Conservation (phyloP, 1,284 basidiomycete species). For the Trichosporon sp. region DNA sequence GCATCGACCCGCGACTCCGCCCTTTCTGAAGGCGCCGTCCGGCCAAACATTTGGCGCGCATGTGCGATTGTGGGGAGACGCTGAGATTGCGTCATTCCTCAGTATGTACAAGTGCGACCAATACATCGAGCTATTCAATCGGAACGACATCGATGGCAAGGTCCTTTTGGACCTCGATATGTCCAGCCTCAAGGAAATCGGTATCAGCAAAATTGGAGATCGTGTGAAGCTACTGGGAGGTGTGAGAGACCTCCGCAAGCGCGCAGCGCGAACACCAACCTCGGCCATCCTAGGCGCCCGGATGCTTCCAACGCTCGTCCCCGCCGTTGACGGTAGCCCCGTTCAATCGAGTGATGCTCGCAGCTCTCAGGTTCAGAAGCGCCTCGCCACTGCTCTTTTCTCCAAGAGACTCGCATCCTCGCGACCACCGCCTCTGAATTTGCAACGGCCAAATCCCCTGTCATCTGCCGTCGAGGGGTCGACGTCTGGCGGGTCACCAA, state of each 20-base stretch:
- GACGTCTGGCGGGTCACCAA: neutral
- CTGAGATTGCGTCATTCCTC: slow-evolving; percentile 49
- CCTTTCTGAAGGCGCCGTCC: slow-evolving; percentile 39
- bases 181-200: slow-evolving; percentile 81
- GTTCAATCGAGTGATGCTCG: slow-evolving; percentile 6
- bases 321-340: slow-evolving; percentile 11
- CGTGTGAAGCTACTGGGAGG: slow-evolving; percentile 79
- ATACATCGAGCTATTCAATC: slow-evolving; percentile 69
- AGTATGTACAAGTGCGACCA: slow-evolving; percentile 64
- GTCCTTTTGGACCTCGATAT: slow-evolving; percentile 87
- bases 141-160: slow-evolving; percentile 84
- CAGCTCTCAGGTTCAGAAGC: slow-evolving; percentile 29
- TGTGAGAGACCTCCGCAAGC: slow-evolving; percentile 72
- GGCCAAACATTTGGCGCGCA: slow-evolving; percentile 41
- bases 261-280: slow-evolving; percentile 32
- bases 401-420: slow-evolving; percentile 8
- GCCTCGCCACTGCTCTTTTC: slow-evolving; percentile 22
- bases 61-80: slow-evolving; percentile 45
- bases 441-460: neutral
- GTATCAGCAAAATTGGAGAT: slow-evolving; percentile 83
- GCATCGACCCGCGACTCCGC: slow-evolving; percentile 43
- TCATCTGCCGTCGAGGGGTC: neutral
- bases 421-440: neutral
- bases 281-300: slow-evolving; percentile 3
- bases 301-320: neutral